Percentiles rank a stretch among this genome's conserved stretches.
Conservation (phyloP, 2,329 filamentous ascomycete genomes). For the Neopestalotiopsis sp. region DNA sequence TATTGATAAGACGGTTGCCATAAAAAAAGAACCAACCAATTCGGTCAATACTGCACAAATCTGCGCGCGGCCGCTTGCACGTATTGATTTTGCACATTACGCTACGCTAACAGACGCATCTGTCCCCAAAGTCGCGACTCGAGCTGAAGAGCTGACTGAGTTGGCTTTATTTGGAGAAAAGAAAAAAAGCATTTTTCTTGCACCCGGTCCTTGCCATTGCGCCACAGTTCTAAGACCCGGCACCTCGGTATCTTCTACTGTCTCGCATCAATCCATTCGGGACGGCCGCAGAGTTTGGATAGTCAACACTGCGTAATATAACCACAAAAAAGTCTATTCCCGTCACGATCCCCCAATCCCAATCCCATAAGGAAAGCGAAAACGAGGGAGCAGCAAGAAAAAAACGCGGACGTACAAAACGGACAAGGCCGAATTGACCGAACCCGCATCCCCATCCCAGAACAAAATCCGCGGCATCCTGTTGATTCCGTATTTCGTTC, state of each 20-base stretch:
- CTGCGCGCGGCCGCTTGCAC: not conserved
- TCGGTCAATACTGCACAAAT: not conserved
- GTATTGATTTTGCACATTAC: not conserved
- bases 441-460: not conserved
- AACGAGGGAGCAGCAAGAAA: not conserved
- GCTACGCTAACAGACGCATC: not conserved
- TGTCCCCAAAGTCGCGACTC: not conserved
- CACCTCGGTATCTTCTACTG: constrained; percentile 13
- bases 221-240: constrained; percentile 10
- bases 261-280: constrained; percentile 2
- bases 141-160: not conserved
- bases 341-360: not conserved
- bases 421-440: not conserved
- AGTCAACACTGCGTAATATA: not conserved
- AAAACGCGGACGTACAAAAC: not conserved
- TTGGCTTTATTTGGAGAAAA: not conserved
- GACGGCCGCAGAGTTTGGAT: constrained; percentile 3
- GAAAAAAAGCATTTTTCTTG: not conserved
- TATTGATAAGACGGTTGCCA: not conserved
- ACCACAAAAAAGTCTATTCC: constrained; percentile 7
- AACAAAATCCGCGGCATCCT: not conserved
- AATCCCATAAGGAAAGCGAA: not conserved
- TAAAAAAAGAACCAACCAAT: not conserved
- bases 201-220: constrained; percentile 7
- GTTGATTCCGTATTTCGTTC: not conserved